phyloP scores from a whole-genome alignment of 306 rosid genomes.

The Albizia julibrissin region DNA sequence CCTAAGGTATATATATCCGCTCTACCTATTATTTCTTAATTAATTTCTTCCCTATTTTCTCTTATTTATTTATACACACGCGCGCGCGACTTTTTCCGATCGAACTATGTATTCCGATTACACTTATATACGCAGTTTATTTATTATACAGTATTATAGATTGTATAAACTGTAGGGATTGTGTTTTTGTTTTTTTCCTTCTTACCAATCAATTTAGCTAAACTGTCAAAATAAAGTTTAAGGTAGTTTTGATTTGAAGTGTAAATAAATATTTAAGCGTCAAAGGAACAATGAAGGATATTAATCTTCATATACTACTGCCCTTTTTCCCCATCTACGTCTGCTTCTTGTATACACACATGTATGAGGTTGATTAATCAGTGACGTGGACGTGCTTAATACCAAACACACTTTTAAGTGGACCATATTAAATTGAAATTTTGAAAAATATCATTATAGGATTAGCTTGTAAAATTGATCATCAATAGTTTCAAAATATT shows the following conservation, averaged over 20 bases:
- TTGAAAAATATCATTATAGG: not conserved
- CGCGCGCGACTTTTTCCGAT: too few relatives aligned
- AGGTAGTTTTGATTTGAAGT: not conserved
- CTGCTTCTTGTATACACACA: not conserved
- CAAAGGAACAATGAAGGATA: not conserved
- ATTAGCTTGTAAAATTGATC: not conserved
- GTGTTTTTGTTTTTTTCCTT: too few relatives aligned
- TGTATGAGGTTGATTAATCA: not conserved
- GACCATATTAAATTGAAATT: not conserved
- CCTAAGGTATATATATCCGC: slow-evolving; percentile 5
- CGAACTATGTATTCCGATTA: too few relatives aligned
- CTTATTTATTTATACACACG: too few relatives aligned
- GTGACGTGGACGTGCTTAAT: not conserved
- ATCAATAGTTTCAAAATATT: not conserved
- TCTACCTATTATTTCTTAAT: too few relatives aligned
- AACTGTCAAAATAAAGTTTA: not conserved
- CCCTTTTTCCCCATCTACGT: not conserved
- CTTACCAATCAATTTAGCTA: not conserved
- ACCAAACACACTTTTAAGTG: not conserved
- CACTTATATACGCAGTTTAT: too few relatives aligned
- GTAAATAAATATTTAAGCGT: too few relatives aligned
- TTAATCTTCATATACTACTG: not conserved
- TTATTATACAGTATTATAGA: too few relatives aligned
- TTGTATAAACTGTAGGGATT: too few relatives aligned
- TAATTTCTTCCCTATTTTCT: not conserved